Percentiles rank a stretch among this genome's conserved stretches.
Evolutionary conservation across 306 rosid genomes (phyloP).

Genomic region (Dryas octopetala): DNA sequence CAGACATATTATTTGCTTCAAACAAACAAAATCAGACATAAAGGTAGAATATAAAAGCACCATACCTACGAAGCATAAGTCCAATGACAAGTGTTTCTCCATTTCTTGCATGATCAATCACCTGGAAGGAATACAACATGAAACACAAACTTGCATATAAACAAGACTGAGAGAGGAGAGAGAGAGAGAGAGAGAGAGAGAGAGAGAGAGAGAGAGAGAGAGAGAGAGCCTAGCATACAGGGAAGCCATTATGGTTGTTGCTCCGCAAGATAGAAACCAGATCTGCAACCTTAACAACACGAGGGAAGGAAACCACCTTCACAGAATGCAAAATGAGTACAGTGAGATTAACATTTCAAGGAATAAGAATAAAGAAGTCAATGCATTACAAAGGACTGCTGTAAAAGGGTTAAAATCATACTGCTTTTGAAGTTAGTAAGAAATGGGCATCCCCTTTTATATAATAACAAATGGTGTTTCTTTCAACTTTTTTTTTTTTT

Average conservation of each 20-base stretch:
- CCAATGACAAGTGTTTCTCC: slow-evolving; percentile 90
- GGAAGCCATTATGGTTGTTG: slow-evolving; percentile 92
- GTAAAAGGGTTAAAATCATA: background rate
- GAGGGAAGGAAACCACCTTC: slow-evolving; percentile 89
- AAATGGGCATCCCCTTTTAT: background rate
- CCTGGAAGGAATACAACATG: slow-evolving; percentile 51
- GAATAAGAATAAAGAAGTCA: background rate
- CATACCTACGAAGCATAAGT: slow-evolving; percentile 86
- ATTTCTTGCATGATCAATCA: slow-evolving; percentile 83
- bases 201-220: slow-evolving; percentile 19
- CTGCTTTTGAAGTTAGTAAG: background rate
- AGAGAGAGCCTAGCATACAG: slow-evolving; percentile 50
- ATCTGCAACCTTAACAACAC: slow-evolving; percentile 91
- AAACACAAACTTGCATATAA: slow-evolving; percentile 14
- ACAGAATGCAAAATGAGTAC: slow-evolving; percentile 25
- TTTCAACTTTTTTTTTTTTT: background rate
- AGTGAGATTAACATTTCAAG: slow-evolving; percentile 11
- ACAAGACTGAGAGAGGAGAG: background rate
- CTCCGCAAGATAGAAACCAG: slow-evolving; percentile 71
- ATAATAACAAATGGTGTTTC: background rate
- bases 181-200: slow-evolving; percentile 21
- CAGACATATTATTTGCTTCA: slow-evolving; percentile 15
- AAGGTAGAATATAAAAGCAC: slow-evolving; percentile 1
- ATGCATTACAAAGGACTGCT: background rate
- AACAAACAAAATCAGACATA: slow-evolving; percentile 19